Evolutionary conservation across 345 rosid species (phyloP), one percentile per base, ranked within the genome.

Genomic region (Populus euphratica): DNA sequence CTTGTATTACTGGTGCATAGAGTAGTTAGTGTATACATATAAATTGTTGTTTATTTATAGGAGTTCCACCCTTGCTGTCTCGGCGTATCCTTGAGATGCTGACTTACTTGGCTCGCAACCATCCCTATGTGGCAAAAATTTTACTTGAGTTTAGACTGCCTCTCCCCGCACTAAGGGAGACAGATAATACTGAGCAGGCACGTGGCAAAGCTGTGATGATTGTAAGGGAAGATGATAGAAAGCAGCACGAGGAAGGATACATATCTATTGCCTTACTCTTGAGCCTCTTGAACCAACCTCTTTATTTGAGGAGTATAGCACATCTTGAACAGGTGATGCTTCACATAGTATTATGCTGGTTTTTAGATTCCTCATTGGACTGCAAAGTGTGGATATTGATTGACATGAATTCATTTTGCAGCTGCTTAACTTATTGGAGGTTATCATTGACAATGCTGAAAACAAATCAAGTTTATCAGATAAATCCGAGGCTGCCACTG

Each of bases 291-390:
- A 92, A 88, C 80, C 97, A 93, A 81, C 96, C 99, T 66, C 92
- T 95, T 64, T 95, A 95, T 81, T 74, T 89, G 84, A 92, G 99
- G 88, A 95, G 99, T 73, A 81, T 95, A 73, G 96, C 98, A 62
- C 99, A 93, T 86, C 97, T 95, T 76, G 99, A 95, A 83, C 99
- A 91, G 99, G 99, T 93, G 74, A 73, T 68, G 68, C n/a, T 39
- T 76, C 33, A 6, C 25, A 27, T 29, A 16, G 17, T 43, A 68
- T 77, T 62, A 38, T 21, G 50, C n/a, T 70, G 10, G 29, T 20
- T 25, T 64, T 11, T 49, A 33, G 73, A 27, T 13, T 78, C 21
- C 6, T n/a, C 56, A n/a, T 63, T 12, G 65, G 20, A 29, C 27
- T 77, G 68, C 38, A 8, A 7, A 47, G 52, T 56, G 38, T 56